Evolutionary conservation across 2,329 filamentous ascomycete genomes (phyloP).

Genomic region (Ophioceras dolichostomum): DNA sequence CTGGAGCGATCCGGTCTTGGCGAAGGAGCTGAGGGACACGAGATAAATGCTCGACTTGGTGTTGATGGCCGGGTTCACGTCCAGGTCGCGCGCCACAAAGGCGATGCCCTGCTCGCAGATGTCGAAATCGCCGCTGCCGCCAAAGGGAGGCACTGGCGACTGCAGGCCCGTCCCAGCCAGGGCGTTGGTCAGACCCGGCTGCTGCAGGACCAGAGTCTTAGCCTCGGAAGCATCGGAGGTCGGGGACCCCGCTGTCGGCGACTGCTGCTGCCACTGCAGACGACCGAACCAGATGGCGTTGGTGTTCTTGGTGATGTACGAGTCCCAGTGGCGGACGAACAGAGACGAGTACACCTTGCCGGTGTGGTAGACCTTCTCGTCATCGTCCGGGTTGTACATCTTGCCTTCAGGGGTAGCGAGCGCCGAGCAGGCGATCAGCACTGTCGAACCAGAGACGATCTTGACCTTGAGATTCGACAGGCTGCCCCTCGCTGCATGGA

Average conservation of each 20-base stretch:
- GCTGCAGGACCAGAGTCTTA: slow-evolving; percentile 23
- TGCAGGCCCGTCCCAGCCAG: slow-evolving; percentile 47
- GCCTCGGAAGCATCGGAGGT: background rate
- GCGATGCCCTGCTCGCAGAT: slow-evolving; percentile 52
- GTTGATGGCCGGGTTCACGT: slow-evolving; percentile 56
- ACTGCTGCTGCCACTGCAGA: slow-evolving; percentile 28
- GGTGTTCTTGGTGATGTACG: slow-evolving; percentile 56
- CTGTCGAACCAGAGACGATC: slow-evolving; percentile 28
- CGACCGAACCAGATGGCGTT: slow-evolving; percentile 64
- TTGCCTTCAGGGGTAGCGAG: slow-evolving; percentile 56
- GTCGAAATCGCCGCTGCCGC: slow-evolving; percentile 71
- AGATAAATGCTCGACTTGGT: slow-evolving; percentile 77
- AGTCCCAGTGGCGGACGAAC: slow-evolving; percentile 76
- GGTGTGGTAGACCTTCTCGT: slow-evolving; percentile 39
- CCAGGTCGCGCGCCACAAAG: slow-evolving; percentile 65
- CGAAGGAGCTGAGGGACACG: slow-evolving; percentile 39
- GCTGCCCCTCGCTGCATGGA: slow-evolving; percentile 35
- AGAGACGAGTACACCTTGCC: slow-evolving; percentile 63
- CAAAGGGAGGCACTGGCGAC: slow-evolving; percentile 65
- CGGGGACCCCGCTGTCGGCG: slow-evolving; percentile 14
- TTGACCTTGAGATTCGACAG: slow-evolving; percentile 49
- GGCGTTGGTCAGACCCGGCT: slow-evolving; percentile 48
- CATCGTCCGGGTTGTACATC: slow-evolving; percentile 51
- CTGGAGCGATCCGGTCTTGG: slow-evolving; percentile 4
- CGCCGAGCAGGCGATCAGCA: slow-evolving; percentile 48